Evolutionary conservation across 2,329 filamentous ascomycete species (phyloP).

Genomic region (Dryadomyces quercus-mongolicae): DNA sequence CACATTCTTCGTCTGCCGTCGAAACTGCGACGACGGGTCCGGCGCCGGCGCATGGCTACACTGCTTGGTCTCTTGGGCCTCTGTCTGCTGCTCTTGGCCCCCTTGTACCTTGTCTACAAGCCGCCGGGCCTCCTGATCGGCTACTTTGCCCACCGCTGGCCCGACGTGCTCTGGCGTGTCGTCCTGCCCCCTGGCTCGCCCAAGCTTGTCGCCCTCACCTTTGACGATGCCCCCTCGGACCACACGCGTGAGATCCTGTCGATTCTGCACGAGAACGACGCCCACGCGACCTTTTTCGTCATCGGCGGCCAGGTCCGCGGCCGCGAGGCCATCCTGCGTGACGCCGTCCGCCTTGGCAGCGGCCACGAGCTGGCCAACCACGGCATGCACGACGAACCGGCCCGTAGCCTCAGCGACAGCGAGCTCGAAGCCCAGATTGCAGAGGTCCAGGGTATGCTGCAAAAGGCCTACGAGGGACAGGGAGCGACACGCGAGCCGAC

Average conservation of each 20-base stretch:
- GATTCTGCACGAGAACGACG: slow-evolving; percentile 52
- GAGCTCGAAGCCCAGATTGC: slow-evolving; percentile 52
- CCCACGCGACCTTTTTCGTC: slow-evolving; percentile 76
- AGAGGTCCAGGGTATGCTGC: slow-evolving; percentile 49
- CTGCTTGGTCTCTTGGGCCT: slow-evolving; percentile 30
- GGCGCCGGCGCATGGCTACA: slow-evolving; percentile 46
- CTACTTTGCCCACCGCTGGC: slow-evolving; percentile 59
- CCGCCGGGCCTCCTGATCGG: slow-evolving; percentile 60
- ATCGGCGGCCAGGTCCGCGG: slow-evolving; percentile 65
- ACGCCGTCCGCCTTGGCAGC: slow-evolving; percentile 44
- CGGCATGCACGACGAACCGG: slow-evolving; percentile 78
- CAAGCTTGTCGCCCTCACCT: slow-evolving; percentile 67
- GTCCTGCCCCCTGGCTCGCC: slow-evolving; percentile 17
- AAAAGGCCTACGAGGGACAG: slow-evolving; percentile 45
- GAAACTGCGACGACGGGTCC: slow-evolving; percentile 43
- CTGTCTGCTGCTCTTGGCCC: slow-evolving; percentile 21
- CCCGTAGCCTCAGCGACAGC: slow-evolving; percentile 43
- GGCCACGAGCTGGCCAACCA: slow-evolving; percentile 76
- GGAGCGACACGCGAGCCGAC: slow-evolving; percentile 31
- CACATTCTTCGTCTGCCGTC: slow-evolving; percentile 42
- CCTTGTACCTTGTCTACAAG: slow-evolving; percentile 66
- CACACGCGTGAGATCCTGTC: slow-evolving; percentile 60
- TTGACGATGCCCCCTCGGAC: slow-evolving; percentile 73
- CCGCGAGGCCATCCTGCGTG: slow-evolving; percentile 38
- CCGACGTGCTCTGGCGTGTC: slow-evolving; percentile 68